These are phyloP conservation scores for Leccinum longicurvipes DNA, from an alignment of 768 basidiomycete genomes.

Conservation along the genomic window DNA sequence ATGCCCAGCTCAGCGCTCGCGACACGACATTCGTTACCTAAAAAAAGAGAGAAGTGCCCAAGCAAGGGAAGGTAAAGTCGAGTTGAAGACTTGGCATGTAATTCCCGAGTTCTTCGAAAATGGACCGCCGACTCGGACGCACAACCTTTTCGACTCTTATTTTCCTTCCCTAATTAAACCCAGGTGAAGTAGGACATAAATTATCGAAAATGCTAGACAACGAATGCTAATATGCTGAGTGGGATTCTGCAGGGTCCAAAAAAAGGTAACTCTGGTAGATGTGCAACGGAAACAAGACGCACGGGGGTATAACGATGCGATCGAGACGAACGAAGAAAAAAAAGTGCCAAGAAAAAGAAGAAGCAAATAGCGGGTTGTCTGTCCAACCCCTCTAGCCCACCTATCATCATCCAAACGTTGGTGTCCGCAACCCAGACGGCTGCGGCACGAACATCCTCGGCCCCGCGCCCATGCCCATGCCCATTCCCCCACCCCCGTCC, in stretches of 20 bases:
- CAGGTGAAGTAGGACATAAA: neutral
- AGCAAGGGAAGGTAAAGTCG: neutral
- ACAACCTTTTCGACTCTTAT: too few species aligned
- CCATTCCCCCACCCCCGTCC: constrained; percentile 7
- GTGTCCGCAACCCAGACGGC: constrained; percentile 25
- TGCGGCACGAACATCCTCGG: constrained; percentile 25
- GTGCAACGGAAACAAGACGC: neutral
- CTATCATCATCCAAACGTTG: constrained; percentile 22
- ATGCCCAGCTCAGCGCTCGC: neutral
- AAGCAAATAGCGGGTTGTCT: neutral
- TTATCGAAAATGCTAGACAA: neutral
- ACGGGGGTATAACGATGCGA: constrained; percentile 3
- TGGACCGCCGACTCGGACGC: neutral
- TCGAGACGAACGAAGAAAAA: neutral
- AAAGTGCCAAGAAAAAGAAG: neutral
- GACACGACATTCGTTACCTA: neutral
- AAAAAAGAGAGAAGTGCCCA: neutral
- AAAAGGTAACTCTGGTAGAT: neutral
- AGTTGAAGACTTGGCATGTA: neutral
- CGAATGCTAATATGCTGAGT: neutral
- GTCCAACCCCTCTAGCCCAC: neutral
- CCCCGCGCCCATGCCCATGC: neutral
- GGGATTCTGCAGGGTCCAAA: neutral
- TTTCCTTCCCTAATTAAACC: neutral
- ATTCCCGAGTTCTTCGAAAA: neutral